Base-by-base conservation (phyloP, 2,329 filamentous ascomycete species). In the Aureobasidium sp. region DNA sequence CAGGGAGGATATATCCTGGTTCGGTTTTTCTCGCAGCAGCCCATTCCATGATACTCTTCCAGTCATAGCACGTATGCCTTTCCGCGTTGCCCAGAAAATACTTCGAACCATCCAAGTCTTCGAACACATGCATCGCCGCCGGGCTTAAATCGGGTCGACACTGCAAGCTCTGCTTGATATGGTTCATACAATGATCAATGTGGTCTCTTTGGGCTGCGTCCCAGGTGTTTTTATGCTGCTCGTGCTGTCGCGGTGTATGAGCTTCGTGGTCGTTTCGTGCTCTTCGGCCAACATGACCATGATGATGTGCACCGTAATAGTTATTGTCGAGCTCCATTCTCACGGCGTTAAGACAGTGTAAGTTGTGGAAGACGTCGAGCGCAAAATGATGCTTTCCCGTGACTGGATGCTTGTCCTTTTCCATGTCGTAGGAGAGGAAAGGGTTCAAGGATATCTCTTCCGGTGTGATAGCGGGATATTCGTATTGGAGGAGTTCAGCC, bases 141-240 rank as follows among this genome's bases (percentile, higher is more conserved):
- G 51, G 31, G 16, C 51, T 55, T 10, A 55, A 31, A 40, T 55
- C 51, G 9, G 51, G 51, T 11, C 51, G 51, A 25, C 51, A 55
- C 15, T 55, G 51, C 33, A 55, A 40, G 23, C 51, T 55, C 15
- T 55, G 51, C 10, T 31, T 23, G 20, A 55, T 55, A 18, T 55
- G 51, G 33, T 55, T 55, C 51, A 55, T 55, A 10, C 51, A 55
- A 18, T 55, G 51, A 31, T 55, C 51, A 18, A 55, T 55, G 36
- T 55, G 51, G 8, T 55, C 51, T 38, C 51, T 55, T 25, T 36
- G 31, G 2, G 51, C 51, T 18, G 51, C 51, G 2, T 55, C 51
- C 3, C 23, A 23, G 0, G 51, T 11, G 33, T 29, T 23, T 25
- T 55, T 18, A 15, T 55, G 51, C 23, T 40, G 31, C n/a, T 25